Evolutionary conservation across 345 rosid species (phyloP).

Genomic region (Ceriops tagal): DNA sequence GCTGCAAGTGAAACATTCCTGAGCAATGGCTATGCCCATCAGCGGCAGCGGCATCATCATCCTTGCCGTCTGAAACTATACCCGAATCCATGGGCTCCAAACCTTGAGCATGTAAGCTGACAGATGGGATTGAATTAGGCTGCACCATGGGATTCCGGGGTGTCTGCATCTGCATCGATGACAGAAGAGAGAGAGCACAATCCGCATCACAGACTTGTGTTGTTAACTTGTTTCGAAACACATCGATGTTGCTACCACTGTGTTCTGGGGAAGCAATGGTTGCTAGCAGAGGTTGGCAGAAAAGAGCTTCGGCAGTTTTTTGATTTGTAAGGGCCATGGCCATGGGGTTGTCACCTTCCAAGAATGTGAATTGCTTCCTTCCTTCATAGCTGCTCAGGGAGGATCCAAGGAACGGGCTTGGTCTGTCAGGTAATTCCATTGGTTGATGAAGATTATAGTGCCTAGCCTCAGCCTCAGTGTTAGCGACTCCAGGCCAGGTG

Average conservation of each 20-base stretch:
- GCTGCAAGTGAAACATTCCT: constrained; percentile 38
- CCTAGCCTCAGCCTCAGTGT: constrained; percentile 25
- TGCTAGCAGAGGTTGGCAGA: constrained; percentile 36
- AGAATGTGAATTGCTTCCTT: constrained; percentile 46
- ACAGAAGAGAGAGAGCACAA: constrained; percentile 97
- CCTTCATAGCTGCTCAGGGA: constrained; percentile 35
- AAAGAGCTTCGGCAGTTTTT: constrained; percentile 28
- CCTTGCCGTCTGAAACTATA: constrained; percentile 34
- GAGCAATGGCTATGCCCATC: constrained; percentile 22
- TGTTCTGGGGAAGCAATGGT: constrained; percentile 20
- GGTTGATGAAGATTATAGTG: constrained; percentile 27
- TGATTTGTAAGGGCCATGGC: constrained; percentile 10
- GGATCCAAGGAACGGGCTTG: constrained; percentile 38
- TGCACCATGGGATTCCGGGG: constrained; percentile 32
- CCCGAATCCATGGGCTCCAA: constrained; percentile 32
- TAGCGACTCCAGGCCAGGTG: constrained; percentile 41
- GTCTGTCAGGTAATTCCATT: constrained; percentile 24
- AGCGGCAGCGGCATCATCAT: constrained; percentile 12
- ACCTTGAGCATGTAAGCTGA: constrained; percentile 20
- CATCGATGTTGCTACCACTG: constrained; percentile 16
- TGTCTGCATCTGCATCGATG: constrained; percentile 45
- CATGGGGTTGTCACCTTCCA: constrained; percentile 32
- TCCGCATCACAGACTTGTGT: constrained; percentile 45
- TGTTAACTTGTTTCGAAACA: constrained; percentile 48
- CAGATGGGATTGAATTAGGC: constrained; percentile 19